Conservation (phyloP, 495 filamentous ascomycete genomes). For the Penicillium turbatum region DNA sequence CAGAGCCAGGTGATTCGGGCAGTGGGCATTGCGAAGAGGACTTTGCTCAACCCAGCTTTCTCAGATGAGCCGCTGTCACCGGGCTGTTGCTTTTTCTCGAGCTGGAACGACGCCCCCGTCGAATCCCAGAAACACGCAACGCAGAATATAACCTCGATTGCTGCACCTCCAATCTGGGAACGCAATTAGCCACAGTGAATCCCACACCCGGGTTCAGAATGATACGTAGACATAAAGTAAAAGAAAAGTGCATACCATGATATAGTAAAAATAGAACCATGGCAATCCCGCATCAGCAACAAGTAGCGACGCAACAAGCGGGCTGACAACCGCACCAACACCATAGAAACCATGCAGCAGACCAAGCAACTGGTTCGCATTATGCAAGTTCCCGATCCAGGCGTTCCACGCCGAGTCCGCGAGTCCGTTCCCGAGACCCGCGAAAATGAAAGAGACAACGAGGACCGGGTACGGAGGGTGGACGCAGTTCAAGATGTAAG, state of each 20-base stretch:
- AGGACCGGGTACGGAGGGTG: constrained; percentile 56
- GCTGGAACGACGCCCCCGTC: constrained; percentile 56
- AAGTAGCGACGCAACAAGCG: constrained; percentile 51
- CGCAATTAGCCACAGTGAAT: no score
- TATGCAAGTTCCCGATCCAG: constrained; percentile 54
- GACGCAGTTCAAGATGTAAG: constrained; percentile 51
- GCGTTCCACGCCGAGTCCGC: constrained; percentile 58
- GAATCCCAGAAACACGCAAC: constrained; percentile 60
- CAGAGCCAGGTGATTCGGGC: constrained; percentile 63
- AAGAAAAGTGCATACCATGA: constrained; percentile 51
- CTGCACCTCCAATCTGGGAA: constrained; percentile 52
- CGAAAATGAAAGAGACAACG: constrained; percentile 51
- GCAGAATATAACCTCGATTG: constrained; percentile 51
- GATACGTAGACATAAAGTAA: no score
- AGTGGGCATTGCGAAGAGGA: constrained; percentile 42
- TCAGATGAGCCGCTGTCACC: constrained; percentile 20
- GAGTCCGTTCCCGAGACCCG: constrained; percentile 55
- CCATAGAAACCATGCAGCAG: constrained; percentile 55
- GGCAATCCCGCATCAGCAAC: constrained; percentile 40
- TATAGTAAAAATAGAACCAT: constrained; percentile 57
- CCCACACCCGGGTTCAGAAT: no score
- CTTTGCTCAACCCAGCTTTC: constrained; percentile 49
- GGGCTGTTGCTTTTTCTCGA: constrained; percentile 27
- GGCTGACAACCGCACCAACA: constrained; percentile 49
- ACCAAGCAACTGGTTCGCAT: constrained; percentile 53